Evolutionary conservation across 2,329 filamentous ascomycete species (phyloP), one percentile per base, ranked within the genome.

Genomic region (Penicillium sp.): DNA sequence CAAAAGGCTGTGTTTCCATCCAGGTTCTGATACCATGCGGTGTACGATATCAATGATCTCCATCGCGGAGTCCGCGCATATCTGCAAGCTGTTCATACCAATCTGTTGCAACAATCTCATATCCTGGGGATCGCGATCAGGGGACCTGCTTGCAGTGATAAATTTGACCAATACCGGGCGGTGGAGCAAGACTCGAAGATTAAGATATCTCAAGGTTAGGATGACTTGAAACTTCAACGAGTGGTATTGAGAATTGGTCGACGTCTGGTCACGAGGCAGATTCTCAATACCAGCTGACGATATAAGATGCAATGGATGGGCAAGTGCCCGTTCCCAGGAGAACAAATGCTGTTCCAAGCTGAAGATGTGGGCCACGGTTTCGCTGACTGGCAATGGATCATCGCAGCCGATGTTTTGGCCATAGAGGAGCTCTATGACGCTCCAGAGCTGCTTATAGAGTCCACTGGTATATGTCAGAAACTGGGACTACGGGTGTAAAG

Each of bases 361-460:
- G 34, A 75, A 63, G 2, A 74, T 61, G 3, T 66, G 61, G 0
- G 69, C 63, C 3, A 69, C 61, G 0, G 63, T 61, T 9, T 64
- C 61, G 8, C 61, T 48, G 1, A 62, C 58, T 2, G 54, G 59
- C 2, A 58, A 52, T 1, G 57, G 49, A 0, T 50, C 38, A 8
- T 63, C 66, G 26, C 63, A 67, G 6, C 69, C 73, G 2, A 77
- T 61, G 41, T 77, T 77, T 45, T 68, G 67, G 8, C 67, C 72
- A 47, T 76, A 76, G 9, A 71, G 61, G 0, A 57, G 56, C 24
- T 75, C 69, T 9, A 77, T 63, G 8, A 72, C 60, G 10, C 62
- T 58, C 37, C 57, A 61, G 28, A 67, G 57, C 6, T 63, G 54
- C 37, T 61, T 61, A 45, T 70, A 67, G 2, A 68, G 49, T 17